These are phyloP conservation scores for Cyberlindnera maclurae DNA, from an alignment of 805 yeast genomes.

Conservation along the genomic window DNA sequence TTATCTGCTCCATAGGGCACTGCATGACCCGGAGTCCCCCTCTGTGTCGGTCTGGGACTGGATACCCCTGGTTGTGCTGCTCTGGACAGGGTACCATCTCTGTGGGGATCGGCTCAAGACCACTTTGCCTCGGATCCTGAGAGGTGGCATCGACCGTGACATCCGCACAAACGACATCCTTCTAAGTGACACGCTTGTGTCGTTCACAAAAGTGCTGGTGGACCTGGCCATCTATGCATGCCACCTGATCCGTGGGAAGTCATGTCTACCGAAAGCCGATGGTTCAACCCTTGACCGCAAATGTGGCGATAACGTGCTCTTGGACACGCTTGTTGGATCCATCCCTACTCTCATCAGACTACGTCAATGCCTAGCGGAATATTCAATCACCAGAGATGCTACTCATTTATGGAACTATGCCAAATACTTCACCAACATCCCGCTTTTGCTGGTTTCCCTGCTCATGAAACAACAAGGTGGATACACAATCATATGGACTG, in stretches of 20 bases:
- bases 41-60: constrained; percentile 9
- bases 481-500: constrained; percentile 21
- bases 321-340: constrained; percentile 31
- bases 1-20: constrained; percentile 1
- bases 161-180: constrained; percentile 71
- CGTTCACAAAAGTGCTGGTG: constrained; percentile 68
- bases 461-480: constrained; percentile 12
- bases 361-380: constrained; percentile 77
- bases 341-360: constrained; percentile 73
- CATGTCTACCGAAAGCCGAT: constrained; percentile 25
- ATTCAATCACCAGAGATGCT: constrained; percentile 36
- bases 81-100: constrained; percentile 5
- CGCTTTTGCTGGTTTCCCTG: constrained; percentile 38
- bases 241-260: constrained; percentile 32
- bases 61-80: constrained; percentile 4
- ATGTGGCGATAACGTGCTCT: constrained; percentile 26
- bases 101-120: constrained; percentile 3
- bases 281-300: constrained; percentile 25
- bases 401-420: constrained; percentile 62
- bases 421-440: constrained; percentile 66
- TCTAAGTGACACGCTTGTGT: constrained; percentile 77
- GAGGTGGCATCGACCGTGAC: constrained; percentile 49
- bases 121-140: constrained; percentile 42
- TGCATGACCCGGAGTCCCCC: not conserved
- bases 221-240: constrained; percentile 59